These are phyloP conservation scores for Mortierella alpina DNA, from an alignment of 192 early-diverging fungal genomes.

Conservation along the genomic window DNA sequence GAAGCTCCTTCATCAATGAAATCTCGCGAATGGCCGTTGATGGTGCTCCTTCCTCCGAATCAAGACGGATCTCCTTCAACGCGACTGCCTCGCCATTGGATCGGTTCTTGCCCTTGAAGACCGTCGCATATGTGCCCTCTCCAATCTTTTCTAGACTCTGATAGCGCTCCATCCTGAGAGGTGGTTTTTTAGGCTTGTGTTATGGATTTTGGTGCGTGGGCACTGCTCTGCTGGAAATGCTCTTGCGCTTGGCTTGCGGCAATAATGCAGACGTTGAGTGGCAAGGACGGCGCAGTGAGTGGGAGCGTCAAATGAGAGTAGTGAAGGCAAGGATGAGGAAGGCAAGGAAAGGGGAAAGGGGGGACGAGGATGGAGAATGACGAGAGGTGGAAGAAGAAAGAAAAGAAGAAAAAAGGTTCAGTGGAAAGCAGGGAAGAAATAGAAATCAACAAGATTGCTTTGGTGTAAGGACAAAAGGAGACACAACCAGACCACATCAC, in stretches of 20 bases:
- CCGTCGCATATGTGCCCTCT: conserved; percentile 96
- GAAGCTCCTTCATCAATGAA: conserved; percentile 96
- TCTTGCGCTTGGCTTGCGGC: too few relatives aligned
- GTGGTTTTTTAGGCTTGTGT: too few relatives aligned
- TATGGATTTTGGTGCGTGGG: too few relatives aligned
- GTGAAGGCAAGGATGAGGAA: not conserved
- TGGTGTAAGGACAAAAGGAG: not conserved
- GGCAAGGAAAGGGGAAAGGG: not conserved
- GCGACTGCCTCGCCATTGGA: conserved; percentile 89
- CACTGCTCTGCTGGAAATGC: too few relatives aligned
- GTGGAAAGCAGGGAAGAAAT: not conserved
- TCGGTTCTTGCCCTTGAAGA: conserved; percentile 86
- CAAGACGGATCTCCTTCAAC: conserved; percentile 94
- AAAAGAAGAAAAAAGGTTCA: not conserved
- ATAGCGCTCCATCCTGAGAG: conserved; percentile 59
- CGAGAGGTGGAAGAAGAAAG: not conserved
- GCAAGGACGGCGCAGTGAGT: too few relatives aligned
- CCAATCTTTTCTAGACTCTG: conserved; percentile 92
- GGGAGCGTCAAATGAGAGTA: not conserved
- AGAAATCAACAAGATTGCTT: too few relatives aligned
- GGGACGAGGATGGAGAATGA: not conserved
- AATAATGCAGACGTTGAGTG: too few relatives aligned
- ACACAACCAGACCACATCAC: not conserved
- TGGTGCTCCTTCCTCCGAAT: conserved; percentile 92
- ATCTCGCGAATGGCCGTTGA: conserved; percentile 99